A percentile compares a stretch with the other conserved stretches of the same genome.
Conservation (phyloP, 2,329 filamentous ascomycete genomes). For the Scedosporium aurantiacum region DNA sequence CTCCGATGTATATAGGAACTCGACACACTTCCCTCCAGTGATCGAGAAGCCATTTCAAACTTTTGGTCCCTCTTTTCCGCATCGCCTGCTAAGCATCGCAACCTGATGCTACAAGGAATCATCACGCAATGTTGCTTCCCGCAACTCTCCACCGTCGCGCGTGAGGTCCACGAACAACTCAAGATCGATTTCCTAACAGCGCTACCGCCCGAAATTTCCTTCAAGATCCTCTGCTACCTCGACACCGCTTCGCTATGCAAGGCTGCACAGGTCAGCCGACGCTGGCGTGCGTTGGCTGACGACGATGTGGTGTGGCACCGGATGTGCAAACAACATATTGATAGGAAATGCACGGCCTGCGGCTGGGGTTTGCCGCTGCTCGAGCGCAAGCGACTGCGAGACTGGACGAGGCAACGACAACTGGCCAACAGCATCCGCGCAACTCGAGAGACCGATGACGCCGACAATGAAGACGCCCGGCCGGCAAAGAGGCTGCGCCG, state of each 20-base stretch:
- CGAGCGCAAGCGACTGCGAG: constrained; percentile 76
- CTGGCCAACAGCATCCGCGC: constrained; percentile 24
- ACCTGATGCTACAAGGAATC: constrained; percentile 93
- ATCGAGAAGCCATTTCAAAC: constrained; percentile 92
- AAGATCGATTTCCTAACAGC: constrained; percentile 94
- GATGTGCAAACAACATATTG: constrained; percentile 97
- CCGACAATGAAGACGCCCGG: constrained; percentile 18
- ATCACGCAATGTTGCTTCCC: constrained; percentile 96
- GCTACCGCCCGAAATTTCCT: constrained; percentile 79
- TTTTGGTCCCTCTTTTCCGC: constrained; percentile 98
- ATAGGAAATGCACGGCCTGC: constrained; percentile 86
- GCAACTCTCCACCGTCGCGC: constrained; percentile 84
- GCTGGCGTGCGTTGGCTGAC: constrained; percentile 84
- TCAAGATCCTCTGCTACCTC: constrained; percentile 85
- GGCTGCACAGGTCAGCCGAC: constrained; percentile 81
- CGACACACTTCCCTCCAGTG: constrained; percentile 66
- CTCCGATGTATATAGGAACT: constrained; percentile 48
- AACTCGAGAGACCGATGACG: constrained; percentile 13
- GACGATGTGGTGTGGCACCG: constrained; percentile 94
- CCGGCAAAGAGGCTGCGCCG: constrained; percentile 23
- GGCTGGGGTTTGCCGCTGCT: constrained; percentile 88
- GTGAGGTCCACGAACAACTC: constrained; percentile 84
- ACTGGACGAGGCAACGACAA: constrained; percentile 78
- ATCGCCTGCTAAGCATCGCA: constrained; percentile 83
- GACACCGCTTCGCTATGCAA: constrained; percentile 94